Evolutionary conservation across 2,329 filamentous ascomycete species (phyloP).

Genomic region (Pseudogymnoascus sp.): DNA sequence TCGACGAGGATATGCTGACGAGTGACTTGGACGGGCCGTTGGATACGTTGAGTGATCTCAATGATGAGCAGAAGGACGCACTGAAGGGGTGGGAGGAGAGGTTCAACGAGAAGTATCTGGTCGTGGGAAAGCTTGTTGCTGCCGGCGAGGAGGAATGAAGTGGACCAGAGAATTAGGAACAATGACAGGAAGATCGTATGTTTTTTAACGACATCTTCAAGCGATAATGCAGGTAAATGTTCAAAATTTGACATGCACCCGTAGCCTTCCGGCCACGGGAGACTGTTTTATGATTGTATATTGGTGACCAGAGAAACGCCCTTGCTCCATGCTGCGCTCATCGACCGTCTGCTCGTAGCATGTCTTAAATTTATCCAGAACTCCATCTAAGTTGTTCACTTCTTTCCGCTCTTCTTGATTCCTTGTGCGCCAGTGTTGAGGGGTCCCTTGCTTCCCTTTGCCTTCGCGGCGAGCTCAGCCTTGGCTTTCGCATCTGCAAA

Average conservation of each 20-base stretch:
- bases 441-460: conserved; percentile 73
- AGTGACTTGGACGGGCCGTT: conserved; percentile 78
- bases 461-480: conserved; percentile 75
- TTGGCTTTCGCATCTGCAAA: conserved; percentile 67
- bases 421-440: conserved; percentile 76
- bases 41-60: conserved; percentile 65
- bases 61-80: conserved; percentile 69
- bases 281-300: conserved; percentile 50
- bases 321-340: conserved; percentile 34
- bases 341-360: conserved; percentile 6
- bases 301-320: conserved; percentile 3
- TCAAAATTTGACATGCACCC: conserved; percentile 3
- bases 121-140: conserved; percentile 80
- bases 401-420: conserved; percentile 98
- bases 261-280: background rate
- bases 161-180: conserved; percentile 1
- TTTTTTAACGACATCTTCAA: background rate
- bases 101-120: conserved; percentile 86
- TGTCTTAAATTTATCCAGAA: background rate
- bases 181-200: background rate
- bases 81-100: conserved; percentile 87
- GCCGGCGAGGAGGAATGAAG: conserved; percentile 40
- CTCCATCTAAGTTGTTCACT: conserved; percentile 40
- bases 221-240: background rate
- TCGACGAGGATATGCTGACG: conserved; percentile 92